Percentiles rank a stretch among this genome's conserved stretches.
Evolutionary conservation across 2,329 filamentous ascomycete species (phyloP).

Genomic region (Parafenestella ontariensis): DNA sequence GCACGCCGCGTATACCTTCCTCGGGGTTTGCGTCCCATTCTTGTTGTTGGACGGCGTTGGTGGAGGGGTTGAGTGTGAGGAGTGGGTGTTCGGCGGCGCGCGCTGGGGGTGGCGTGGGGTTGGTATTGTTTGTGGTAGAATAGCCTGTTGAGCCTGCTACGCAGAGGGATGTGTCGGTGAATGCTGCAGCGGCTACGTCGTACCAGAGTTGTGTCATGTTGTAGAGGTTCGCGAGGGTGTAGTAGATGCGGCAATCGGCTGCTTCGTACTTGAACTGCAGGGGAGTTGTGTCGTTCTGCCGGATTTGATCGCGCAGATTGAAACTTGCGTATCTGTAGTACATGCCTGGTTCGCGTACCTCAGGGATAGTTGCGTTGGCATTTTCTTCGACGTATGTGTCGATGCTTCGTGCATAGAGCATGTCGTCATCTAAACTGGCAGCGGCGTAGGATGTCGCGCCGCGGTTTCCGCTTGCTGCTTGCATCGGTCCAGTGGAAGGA

Average conservation of each 20-base stretch:
- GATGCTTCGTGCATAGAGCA: not conserved
- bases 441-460: slow-evolving; percentile 53
- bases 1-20: slow-evolving; percentile 4
- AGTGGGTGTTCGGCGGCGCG: not conserved
- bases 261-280: slow-evolving; percentile 50
- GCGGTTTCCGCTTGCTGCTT: slow-evolving; percentile 61
- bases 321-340: slow-evolving; percentile 33
- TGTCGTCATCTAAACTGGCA: slow-evolving; percentile 40
- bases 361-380: slow-evolving; percentile 1
- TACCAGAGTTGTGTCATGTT: slow-evolving; percentile 49
- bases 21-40: slow-evolving; percentile 10
- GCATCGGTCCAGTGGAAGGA: slow-evolving; percentile 52
- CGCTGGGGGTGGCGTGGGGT: slow-evolving; percentile 1
- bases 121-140: slow-evolving; percentile 1
- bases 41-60: slow-evolving; percentile 7
- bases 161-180: slow-evolving; percentile 38
- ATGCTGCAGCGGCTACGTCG: slow-evolving; percentile 44
- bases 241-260: slow-evolving; percentile 51
- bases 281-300: slow-evolving; percentile 36
- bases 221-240: slow-evolving; percentile 45
- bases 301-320: slow-evolving; percentile 50
- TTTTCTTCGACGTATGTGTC: not conserved
- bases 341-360: slow-evolving; percentile 25
- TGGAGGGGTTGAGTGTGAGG: not conserved
- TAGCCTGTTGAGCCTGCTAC: slow-evolving; percentile 39